Percentiles rank a stretch among this genome's conserved stretches.
Evolutionary conservation across 2,329 filamentous ascomycete species (phyloP).

Genomic region (Aspergillus texensis): DNA sequence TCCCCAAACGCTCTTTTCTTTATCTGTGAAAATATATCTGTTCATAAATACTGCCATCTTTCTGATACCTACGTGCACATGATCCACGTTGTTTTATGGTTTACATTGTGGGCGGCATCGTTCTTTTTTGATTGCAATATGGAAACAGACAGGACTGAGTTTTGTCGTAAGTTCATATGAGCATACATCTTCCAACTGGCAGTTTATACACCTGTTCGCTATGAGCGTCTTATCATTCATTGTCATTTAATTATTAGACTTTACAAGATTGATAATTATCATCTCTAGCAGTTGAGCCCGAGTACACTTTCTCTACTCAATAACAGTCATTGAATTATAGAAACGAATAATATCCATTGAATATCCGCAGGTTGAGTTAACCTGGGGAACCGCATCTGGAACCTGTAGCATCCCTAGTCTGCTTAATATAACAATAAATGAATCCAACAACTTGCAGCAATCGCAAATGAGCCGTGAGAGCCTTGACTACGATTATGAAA

Average conservation of each 20-base stretch:
- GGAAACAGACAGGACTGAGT: background rate
- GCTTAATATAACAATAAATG: too few species aligned
- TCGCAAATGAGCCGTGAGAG: too few species aligned
- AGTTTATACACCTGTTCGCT: background rate
- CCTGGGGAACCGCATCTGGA: too few species aligned
- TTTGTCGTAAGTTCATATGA: background rate
- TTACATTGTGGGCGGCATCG: background rate
- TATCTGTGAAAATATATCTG: background rate
- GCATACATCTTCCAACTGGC: background rate
- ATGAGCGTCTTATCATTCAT: background rate
- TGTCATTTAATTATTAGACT: background rate
- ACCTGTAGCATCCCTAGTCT: too few species aligned
- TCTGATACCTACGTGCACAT: conserved; percentile 1
- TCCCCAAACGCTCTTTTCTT: background rate
- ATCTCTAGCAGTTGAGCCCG: background rate
- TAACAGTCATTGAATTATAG: too few species aligned
- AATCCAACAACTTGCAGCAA: too few species aligned
- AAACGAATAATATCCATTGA: too few species aligned
- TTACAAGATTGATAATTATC: background rate
- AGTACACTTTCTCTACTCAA: background rate
- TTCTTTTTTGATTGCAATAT: background rate
- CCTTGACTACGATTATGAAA: conserved; percentile 1
- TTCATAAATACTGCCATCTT: conserved; percentile 5
- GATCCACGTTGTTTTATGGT: conserved; percentile 2
- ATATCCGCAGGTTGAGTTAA: too few species aligned